Base-by-base conservation (phyloP, 139 green algal species). In the Gonium pectorale region DNA sequence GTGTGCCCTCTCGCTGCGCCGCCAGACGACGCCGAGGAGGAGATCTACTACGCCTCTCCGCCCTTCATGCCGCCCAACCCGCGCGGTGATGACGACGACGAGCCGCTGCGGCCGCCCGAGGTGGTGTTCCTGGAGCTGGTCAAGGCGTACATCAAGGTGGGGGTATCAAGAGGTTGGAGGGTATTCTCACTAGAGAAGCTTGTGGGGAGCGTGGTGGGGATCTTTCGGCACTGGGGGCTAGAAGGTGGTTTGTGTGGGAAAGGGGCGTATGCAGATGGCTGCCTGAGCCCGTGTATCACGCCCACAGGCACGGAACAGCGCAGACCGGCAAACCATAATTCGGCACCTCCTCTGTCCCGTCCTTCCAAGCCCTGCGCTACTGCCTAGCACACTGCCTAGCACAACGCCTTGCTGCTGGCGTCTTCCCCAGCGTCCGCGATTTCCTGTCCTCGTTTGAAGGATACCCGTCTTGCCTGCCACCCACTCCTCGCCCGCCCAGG, bases 11-110 rank as follows among this genome's bases (percentile, higher is more conserved):
- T 70, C 19, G 11, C 31, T 46, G 63, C 29, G 5, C 27, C 33
- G 62, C n/a, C 78, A 85, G 79, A 85, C 64, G 79, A 85, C 64
- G 79, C 79, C 3, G 79, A 85, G 79, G 79, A 85, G 64, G 79
- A 85, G 79, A 35, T 85, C 2, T 85, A 85, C 44, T 78, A 43
- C 64, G 79, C 79, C 5, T 46, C 49, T 5, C 64, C 79, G 46
- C 79, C 79, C 49, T 85, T 85, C 79, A 77, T 77, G 79, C 79
- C 78, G 62, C 78, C 79, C 46, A 85, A 44, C 41, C 64, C 64
- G 6, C n/a, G 33, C 5, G 54, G 56, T 3, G 62, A 70, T 0
- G 62, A 52, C 13, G 77, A 73, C 3, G 29, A 43, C 9, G 77
- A 83, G 60, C 13, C 77, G 38, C 77, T 62, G 43, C 60, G 77